Base-by-base conservation (phyloP, 75 land plant genomes). In the Selaginella tamariscina region DNA sequence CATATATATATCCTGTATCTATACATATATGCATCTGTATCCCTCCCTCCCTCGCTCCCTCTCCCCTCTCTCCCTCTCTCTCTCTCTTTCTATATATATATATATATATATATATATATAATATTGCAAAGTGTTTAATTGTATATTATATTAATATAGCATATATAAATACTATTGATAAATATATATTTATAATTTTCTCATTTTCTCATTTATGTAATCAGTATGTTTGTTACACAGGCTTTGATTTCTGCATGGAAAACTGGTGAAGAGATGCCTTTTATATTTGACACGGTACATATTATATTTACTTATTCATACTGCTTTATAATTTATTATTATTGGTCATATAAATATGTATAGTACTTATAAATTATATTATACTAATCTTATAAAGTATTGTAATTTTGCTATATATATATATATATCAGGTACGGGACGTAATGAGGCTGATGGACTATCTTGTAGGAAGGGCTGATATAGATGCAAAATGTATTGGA, bases 211-310 rank as follows among this genome's bases (percentile, higher is more conserved):
- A 5, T 39, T 15, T 5, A 39, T 39, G 11, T 5, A 5, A 39
- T 39, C 49, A 5, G 15, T 39, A n/a, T n/a, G n/a, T n/a, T n/a
- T n/a, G n/a, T n/a, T n/a, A n/a, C 49, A 67, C 83, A 92, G 97
- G 97, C 95, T 56, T 78, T 92, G 31, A 78, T 92, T 24, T 85
- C 89, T 72, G 71, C 90, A 65, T 92, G 97, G 97, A 82, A 78
- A 69, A 84, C 79, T 55, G 97, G 95, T 13, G 70, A 82, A 66
- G 82, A 86, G n/a, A 89, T 92, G 95, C 97, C 97, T 32, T 92
- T 92, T 74, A 81, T 92, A 28, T 92, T 80, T 80, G 97, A 92
- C 63, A 92, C 97, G 71, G 97, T 91, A 82, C 22, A 21, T 56
- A 21, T 29, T 21, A 29, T 56, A 8, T 32, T 54, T 5, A 28